Percentiles rank a stretch among this genome's conserved stretches.
phyloP scores from a whole-genome alignment of 1,284 basidiomycete species.

The Ceratobasidium sp. region DNA sequence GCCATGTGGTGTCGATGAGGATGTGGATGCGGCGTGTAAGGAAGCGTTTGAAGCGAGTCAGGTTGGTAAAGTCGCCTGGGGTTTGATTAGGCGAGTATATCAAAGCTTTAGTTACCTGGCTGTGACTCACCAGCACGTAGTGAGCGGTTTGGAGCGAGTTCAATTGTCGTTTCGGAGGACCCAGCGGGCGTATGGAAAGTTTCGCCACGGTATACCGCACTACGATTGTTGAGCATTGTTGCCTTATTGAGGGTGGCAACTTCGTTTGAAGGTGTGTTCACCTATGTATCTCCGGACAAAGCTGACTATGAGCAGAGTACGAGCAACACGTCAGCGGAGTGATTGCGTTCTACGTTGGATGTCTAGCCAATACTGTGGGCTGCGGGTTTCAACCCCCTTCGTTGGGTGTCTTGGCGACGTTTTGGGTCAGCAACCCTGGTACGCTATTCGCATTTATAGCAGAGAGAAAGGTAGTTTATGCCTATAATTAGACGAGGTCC shows the following conservation, averaged over 20 bases:
- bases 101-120: neutral
- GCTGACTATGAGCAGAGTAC: constrained; percentile 56
- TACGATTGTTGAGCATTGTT: constrained; percentile 69
- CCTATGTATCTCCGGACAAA: neutral
- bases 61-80: constrained; percentile 13
- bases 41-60: constrained; percentile 54
- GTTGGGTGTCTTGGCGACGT: constrained; percentile 70
- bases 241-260: constrained; percentile 72
- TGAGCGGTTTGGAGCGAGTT: constrained; percentile 24
- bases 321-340: constrained; percentile 71
- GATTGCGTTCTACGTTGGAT: constrained; percentile 77
- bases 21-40: constrained; percentile 59
- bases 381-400: constrained; percentile 67
- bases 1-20: constrained; percentile 56
- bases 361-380: constrained; percentile 67
- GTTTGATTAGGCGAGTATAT: constrained; percentile 24
- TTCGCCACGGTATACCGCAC: constrained; percentile 72
- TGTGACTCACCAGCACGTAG: neutral
- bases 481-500: constrained; percentile 73
- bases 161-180: constrained; percentile 12
- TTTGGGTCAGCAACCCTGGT: constrained; percentile 79
- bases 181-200: constrained; percentile 64
- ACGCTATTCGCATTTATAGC: constrained; percentile 44
- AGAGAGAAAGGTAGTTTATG: too few species aligned
- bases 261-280: constrained; percentile 66